Evolutionary conservation across 345 rosid species (phyloP), one percentile per base, ranked within the genome.

Genomic region (Corchorus capsularis): DNA sequence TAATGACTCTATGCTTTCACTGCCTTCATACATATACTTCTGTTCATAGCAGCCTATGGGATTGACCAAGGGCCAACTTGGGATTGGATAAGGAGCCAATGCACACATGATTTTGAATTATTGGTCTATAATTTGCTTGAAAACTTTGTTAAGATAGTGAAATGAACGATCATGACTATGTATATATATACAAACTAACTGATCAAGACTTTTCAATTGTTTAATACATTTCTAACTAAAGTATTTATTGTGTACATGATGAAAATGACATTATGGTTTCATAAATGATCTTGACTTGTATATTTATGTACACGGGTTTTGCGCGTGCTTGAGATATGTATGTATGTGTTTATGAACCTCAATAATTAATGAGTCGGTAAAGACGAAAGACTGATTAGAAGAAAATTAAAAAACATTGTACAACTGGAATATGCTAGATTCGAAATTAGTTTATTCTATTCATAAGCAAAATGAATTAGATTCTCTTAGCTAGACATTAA

Each of bases 11-110:
- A 70, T 16, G 2, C 32, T 70, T 52, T 35, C 32, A 39, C 8
- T 34, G 73, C 8, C 16, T 34, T 17, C 16, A 34, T 53, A 53
- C 10, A 35, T 70, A 53, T 5, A 70, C 32, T 53, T 53, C 43
- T 10, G 32, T 10, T 70, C 47, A 70, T 53, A 41, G 47, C 61
- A 20, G 47, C 61, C 73, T 10, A 53, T 35, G 73, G 47, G 73
- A 52, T 53, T 53, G 61, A 52, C 1, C 11, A 70, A 70, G 35
- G 60, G 60, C 60, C 73, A 69, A 1, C 16, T 69, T 32, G 60
- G 73, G 22, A 19, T 50, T 32, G 73, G 73, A 52, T 50, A 50
- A 50, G 73, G 46, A 56, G 73, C 16, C 34, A 69, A 69, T 5
- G 73, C 59, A n/a, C 73, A 70, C 73, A 70, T 53, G 17, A 39